phyloP scores from a whole-genome alignment of 768 basidiomycete genomes.

The Russula lepida region DNA sequence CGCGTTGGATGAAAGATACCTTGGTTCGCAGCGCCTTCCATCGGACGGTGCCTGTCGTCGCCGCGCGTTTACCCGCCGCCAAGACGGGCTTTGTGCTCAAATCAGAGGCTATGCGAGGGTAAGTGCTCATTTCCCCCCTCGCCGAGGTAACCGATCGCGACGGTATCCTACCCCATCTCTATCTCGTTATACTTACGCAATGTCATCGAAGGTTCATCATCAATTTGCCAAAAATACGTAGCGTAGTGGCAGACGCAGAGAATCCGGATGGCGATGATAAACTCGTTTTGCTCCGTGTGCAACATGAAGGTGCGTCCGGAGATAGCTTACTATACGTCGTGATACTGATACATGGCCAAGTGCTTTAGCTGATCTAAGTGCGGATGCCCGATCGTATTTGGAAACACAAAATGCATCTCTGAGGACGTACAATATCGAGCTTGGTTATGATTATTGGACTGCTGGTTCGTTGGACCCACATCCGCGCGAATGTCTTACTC shows the following conservation, averaged over 20 bases:
- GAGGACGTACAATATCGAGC: constrained; percentile 48
- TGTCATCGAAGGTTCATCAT: constrained; percentile 45
- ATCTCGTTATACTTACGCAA: not conserved
- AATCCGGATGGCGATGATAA: constrained; percentile 39
- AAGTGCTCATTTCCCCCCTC: constrained; percentile 19
- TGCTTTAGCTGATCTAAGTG: constrained; percentile 63
- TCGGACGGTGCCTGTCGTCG: constrained; percentile 58
- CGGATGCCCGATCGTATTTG: constrained; percentile 48
- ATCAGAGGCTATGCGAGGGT: constrained; percentile 54
- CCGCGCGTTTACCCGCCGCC: constrained; percentile 50
- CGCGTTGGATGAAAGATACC: constrained; percentile 40
- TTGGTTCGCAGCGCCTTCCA: constrained; percentile 61
- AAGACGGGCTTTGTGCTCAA: constrained; percentile 51
- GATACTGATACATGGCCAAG: constrained; percentile 10
- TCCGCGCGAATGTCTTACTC: not conserved
- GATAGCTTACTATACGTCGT: too few species aligned
- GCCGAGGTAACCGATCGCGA: not conserved
- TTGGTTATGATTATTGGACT: constrained; percentile 86
- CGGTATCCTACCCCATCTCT: not conserved
- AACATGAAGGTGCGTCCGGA: constrained; percentile 45
- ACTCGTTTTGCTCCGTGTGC: constrained; percentile 58
- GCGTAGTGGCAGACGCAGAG: constrained; percentile 44
- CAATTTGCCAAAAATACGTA: constrained; percentile 60
- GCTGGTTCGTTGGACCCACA: constrained; percentile 43
- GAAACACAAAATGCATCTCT: constrained; percentile 46